These are phyloP conservation scores for Aspergillus sclerotialis DNA, from an alignment of 2,329 filamentous ascomycete genomes.

Conservation along the genomic window DNA sequence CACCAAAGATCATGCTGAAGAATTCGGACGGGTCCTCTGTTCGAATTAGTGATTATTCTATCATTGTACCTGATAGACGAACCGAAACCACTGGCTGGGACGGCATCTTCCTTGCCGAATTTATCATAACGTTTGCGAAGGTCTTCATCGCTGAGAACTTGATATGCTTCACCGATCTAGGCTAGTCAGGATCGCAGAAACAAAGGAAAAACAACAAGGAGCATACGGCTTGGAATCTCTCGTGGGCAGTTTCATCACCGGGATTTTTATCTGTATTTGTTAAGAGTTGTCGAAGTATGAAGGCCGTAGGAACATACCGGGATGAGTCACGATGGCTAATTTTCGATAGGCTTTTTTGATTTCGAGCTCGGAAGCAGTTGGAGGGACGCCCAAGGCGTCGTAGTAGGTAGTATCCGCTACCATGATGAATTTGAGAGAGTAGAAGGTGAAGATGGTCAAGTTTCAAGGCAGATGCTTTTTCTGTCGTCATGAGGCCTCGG, in stretches of 20 bases:
- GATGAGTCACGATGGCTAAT: slow-evolving; percentile 87
- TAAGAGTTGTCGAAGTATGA: slow-evolving; percentile 5
- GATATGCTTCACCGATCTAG: slow-evolving; percentile 65
- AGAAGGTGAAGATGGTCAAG: too few species aligned
- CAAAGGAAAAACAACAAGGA: neutral
- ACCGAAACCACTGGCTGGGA: slow-evolving; percentile 86
- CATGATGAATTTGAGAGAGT: slow-evolving; percentile 50
- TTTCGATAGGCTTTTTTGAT: slow-evolving; percentile 98
- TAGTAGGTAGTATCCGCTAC: slow-evolving; percentile 86
- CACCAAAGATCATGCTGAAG: slow-evolving; percentile 97
- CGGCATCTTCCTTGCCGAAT: slow-evolving; percentile 89
- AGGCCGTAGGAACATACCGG: slow-evolving; percentile 47
- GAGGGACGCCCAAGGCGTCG: slow-evolving; percentile 75
- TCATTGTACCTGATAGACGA: slow-evolving; percentile 13
- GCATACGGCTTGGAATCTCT: slow-evolving; percentile 80
- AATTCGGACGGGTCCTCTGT: slow-evolving; percentile 87
- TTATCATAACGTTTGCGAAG: slow-evolving; percentile 92
- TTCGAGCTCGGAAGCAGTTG: slow-evolving; percentile 79
- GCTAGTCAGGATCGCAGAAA: too few species aligned
- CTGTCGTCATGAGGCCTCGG: too few species aligned
- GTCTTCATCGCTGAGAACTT: slow-evolving; percentile 76
- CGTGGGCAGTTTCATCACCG: slow-evolving; percentile 86
- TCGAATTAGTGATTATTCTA: slow-evolving; percentile 1
- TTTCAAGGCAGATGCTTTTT: neutral
- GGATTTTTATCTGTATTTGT: slow-evolving; percentile 79